phyloP scores from a whole-genome alignment of 108 stramenopile genomes.

The Conticribra guillardii region DNA sequence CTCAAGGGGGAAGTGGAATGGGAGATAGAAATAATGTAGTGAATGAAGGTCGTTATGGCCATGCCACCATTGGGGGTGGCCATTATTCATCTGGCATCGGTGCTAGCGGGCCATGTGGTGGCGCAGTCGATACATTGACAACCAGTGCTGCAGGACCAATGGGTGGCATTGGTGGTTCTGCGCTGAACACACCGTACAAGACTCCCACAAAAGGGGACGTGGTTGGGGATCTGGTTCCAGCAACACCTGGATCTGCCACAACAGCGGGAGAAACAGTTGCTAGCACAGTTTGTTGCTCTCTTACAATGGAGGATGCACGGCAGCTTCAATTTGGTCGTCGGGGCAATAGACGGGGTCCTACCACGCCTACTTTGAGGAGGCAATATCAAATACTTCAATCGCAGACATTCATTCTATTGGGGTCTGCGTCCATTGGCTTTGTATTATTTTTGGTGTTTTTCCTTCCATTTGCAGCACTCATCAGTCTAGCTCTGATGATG shows the following conservation, averaged over 20 bases:
- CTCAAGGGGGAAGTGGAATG: too few species aligned
- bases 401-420: slow-evolving; percentile 34
- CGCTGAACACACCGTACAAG: slow-evolving; percentile 33
- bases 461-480: slow-evolving; percentile 41
- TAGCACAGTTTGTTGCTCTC: slow-evolving; percentile 32
- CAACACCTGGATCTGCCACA: slow-evolving; percentile 33
- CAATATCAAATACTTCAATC: slow-evolving; percentile 41
- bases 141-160: slow-evolving; percentile 6
- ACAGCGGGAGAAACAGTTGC: slow-evolving; percentile 43
- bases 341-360: slow-evolving; percentile 9
- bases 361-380: slow-evolving; percentile 19
- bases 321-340: slow-evolving; percentile 18
- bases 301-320: not conserved
- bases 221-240: slow-evolving; percentile 13
- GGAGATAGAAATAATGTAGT: too few species aligned
- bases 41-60: too few species aligned
- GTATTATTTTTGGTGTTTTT: slow-evolving; percentile 44
- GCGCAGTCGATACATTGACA: not conserved
- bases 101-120: too few species aligned
- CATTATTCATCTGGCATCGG: too few species aligned
- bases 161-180: slow-evolving; percentile 7
- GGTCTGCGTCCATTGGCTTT: slow-evolving; percentile 25
- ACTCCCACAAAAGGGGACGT: slow-evolving; percentile 14
- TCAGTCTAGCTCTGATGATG: slow-evolving; percentile 32
- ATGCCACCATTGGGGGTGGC: too few species aligned